phyloP scores from a whole-genome alignment of 345 rosid genomes.

The Syzygium aromaticum region DNA sequence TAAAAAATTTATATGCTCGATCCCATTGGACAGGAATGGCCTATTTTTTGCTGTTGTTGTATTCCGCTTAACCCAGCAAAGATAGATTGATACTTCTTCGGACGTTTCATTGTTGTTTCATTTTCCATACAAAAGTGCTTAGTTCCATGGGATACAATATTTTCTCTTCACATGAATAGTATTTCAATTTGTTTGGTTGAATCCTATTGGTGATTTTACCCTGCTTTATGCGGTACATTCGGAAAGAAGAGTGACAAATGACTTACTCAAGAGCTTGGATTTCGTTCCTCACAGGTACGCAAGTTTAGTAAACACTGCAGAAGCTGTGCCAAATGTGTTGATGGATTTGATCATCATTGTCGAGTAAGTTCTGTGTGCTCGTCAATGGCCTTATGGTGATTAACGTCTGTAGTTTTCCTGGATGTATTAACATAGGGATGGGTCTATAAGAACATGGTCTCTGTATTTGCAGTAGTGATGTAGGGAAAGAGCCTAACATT shows the following conservation, averaged over 20 bases:
- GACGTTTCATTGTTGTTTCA: not conserved
- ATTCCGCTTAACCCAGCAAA: not conserved
- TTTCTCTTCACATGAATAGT: not conserved
- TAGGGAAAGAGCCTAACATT: not conserved
- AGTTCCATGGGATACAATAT: not conserved
- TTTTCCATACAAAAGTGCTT: not conserved
- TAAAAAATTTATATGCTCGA: not conserved
- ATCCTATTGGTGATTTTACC: not conserved
- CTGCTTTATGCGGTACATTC: not conserved
- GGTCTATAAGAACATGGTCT: not conserved
- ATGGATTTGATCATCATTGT: slow-evolving; percentile 98
- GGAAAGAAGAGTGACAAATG: not conserved
- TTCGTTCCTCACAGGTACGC: slow-evolving; percentile 42
- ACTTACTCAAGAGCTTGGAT: not conserved
- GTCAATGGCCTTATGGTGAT: not conserved
- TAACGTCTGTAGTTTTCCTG: not conserved
- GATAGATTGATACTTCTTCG: not conserved
- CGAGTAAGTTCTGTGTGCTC: slow-evolving; percentile 41
- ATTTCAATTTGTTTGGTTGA: not conserved
- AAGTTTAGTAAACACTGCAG: slow-evolving; percentile 96
- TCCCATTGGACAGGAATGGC: not conserved
- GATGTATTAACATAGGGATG: not conserved
- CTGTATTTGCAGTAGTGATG: not conserved
- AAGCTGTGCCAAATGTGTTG: slow-evolving; percentile 91
- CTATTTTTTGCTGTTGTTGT: not conserved